phyloP scores from a whole-genome alignment of 176 grass and related monocot genomes.

The Oryza punctata region DNA sequence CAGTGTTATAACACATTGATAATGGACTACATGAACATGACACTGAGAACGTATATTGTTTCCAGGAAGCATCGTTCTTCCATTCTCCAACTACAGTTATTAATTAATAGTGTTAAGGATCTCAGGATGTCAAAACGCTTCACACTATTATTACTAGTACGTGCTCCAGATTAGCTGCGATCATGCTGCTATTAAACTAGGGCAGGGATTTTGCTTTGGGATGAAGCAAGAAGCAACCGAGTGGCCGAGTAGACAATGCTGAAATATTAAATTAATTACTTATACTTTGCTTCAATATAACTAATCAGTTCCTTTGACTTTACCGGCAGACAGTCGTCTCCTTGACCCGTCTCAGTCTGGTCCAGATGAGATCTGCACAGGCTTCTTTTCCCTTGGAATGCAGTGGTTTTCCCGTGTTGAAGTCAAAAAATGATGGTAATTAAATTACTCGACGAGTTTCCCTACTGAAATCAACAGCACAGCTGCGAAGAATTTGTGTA shows the following conservation, averaged over 20 bases:
- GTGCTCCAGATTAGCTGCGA: background rate
- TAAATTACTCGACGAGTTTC: background rate
- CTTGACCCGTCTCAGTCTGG: background rate
- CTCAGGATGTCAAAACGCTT: no score
- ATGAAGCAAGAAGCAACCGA: constrained; percentile 32
- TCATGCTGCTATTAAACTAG: background rate
- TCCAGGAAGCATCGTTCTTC: background rate
- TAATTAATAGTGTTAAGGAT: no score
- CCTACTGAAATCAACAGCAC: no score
- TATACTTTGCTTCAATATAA: background rate
- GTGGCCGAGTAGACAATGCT: background rate
- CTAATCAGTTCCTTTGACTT: constrained; percentile 7
- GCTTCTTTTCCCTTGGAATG: background rate
- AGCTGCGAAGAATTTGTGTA: no score
- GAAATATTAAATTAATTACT: no score
- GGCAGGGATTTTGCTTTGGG: background rate
- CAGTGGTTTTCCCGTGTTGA: background rate
- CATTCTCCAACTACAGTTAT: background rate
- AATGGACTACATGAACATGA: no score
- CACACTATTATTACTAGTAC: no score
- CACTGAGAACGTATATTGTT: no score
- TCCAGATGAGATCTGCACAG: background rate
- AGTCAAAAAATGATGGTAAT: background rate
- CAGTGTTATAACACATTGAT: no score
- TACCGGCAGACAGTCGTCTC: background rate